Base-by-base conservation (phyloP, 331 rosid species). In the Ulmus americana region DNA sequence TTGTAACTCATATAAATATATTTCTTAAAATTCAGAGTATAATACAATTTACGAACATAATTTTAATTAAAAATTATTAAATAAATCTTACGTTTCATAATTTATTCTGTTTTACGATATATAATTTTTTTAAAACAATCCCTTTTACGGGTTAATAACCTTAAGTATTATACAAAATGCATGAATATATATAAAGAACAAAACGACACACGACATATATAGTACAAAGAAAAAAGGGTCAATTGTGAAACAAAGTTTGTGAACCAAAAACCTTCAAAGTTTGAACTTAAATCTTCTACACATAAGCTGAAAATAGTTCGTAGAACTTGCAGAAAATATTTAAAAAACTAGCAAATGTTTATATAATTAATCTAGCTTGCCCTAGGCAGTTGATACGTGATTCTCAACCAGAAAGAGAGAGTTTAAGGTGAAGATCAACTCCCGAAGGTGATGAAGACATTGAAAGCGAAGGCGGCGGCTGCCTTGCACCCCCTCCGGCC, bases 351-450 rank as follows among this genome's bases (percentile, higher is more conserved):
- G 14, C 53, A 2, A 7, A 53, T 28, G 2, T 28, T 28, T 28
- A 53, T 6, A 0, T 16, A 20, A 18, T 0, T 3, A 53, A 53
- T 16, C 3, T 8, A 28, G 35, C 35, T 28, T 2, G 35, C 35
- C 35, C 35, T 28, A 28, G 35, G 35, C 4, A 28, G 35, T 28
- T 28, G 35, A 28, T 28, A 28, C 35, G 35, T 28, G 35, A 28
- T 10, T 6, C 38, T 13, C 20, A 67, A 71, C 73, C 59, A n/a
- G 79, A 79, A 9, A 69, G 73, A 20, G 86, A 83, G 63, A 86
- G 72, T 50, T 70, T 83, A 9, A 86, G 86, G 75, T 74, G 88
- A 48, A 83, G 86, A 81, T 83, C 92, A 71, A 78, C 79, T 16
- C 74, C 76, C 78, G 77, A 15, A 63, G 28, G 16, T 22, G 55